Conservation (phyloP, 73 alveolate genomes). For the Loxodes magnus region DNA sequence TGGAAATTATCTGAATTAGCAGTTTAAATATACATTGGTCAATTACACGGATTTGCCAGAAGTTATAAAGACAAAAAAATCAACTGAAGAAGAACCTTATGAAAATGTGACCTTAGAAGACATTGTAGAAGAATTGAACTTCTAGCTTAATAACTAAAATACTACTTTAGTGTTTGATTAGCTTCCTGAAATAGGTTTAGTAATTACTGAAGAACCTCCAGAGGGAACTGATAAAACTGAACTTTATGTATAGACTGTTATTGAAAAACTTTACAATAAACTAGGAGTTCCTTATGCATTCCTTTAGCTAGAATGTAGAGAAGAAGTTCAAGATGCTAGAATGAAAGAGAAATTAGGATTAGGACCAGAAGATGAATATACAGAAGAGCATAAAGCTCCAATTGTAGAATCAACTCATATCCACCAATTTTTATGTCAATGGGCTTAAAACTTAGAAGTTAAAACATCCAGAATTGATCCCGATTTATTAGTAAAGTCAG, state of each 20-base stretch:
- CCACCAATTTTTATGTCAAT: neutral
- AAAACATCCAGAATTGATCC: neutral
- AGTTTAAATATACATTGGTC: neutral
- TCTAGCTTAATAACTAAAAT: neutral
- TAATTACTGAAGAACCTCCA: conserved; percentile 3
- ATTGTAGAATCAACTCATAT: neutral
- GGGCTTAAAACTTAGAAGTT: neutral
- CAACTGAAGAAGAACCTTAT: conserved; percentile 14
- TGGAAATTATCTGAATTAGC: neutral
- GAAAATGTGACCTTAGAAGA: conserved; percentile 10
- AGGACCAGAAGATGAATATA: conserved; percentile 7
- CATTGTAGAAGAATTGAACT: conserved; percentile 2
- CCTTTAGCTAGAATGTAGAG: neutral
- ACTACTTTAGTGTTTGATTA: conserved; percentile 1
- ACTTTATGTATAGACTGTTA: neutral
- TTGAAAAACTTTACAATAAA: neutral
- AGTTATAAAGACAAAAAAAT: neutral
- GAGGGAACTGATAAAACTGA: conserved; percentile 6
- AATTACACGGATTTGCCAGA: conserved; percentile 14
- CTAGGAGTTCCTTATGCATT: conserved; percentile 9
- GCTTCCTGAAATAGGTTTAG: neutral
- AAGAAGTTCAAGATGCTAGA: neutral
- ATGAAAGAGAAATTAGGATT: neutral
- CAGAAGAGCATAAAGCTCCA: neutral
- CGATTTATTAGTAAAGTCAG: neutral